Evolutionary conservation across 1,284 basidiomycete genomes (phyloP).

Genomic region (Apiotrichum gracile): DNA sequence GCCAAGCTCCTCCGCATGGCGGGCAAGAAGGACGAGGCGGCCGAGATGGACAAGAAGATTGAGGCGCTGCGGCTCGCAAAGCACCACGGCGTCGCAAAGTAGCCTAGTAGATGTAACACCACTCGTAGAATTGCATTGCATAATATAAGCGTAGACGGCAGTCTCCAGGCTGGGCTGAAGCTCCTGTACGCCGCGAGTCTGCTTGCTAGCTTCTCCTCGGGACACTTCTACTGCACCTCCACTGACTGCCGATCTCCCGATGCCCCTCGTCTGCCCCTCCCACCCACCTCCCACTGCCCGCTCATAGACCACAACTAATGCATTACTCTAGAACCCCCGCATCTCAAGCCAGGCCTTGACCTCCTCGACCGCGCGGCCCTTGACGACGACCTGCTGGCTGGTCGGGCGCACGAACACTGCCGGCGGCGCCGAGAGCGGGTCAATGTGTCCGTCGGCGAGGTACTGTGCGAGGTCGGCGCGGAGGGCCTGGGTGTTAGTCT

Average conservation of each 20-base stretch:
- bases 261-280: too few species aligned
- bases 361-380: conserved; percentile 35
- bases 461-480: conserved; percentile 26
- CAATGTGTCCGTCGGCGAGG: conserved; percentile 29
- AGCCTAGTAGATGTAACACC: neutral
- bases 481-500: conserved; percentile 21
- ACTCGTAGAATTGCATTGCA: too few species aligned
- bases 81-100: neutral
- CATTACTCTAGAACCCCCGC: conserved; percentile 26
- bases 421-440: conserved; percentile 29
- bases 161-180: too few species aligned
- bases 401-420: conserved; percentile 26
- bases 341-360: conserved; percentile 34
- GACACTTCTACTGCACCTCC: too few species aligned
- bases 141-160: too few species aligned
- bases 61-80: neutral
- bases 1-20: conserved; percentile 28
- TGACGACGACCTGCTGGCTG: conserved; percentile 31
- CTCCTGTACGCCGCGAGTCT: too few species aligned
- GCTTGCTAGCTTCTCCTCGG: too few species aligned
- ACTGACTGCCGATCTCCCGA: too few species aligned
- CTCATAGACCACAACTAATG: neutral
- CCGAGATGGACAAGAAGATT: neutral
- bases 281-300: neutral
- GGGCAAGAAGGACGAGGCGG: conserved; percentile 23